Evolutionary conservation across 305 asterid genomes (phyloP).

Genomic region (Plantago coronopus): DNA sequence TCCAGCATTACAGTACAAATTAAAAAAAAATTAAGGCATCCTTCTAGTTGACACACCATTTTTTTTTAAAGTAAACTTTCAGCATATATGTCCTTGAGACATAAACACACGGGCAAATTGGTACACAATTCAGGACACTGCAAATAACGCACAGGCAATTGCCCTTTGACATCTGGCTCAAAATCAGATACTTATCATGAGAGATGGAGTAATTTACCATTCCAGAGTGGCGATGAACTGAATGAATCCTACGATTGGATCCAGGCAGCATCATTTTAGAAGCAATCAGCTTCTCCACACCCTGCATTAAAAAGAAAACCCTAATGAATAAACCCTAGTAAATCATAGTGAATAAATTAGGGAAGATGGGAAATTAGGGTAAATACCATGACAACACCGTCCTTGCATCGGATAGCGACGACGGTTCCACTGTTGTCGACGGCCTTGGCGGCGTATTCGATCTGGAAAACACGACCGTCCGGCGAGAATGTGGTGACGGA

Average conservation of each 20-base stretch:
- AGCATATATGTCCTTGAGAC: neutral
- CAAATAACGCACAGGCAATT: neutral
- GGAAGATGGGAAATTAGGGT: neutral
- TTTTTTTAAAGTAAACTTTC: too few species aligned
- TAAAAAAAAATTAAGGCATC: too few species aligned
- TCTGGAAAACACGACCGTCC: conserved; percentile 97
- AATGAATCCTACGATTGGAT: conserved; percentile 86
- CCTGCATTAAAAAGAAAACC: conserved; percentile 38
- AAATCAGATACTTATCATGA: too few species aligned
- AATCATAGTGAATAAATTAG: neutral
- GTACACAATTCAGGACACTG: neutral
- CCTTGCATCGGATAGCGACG: conserved; percentile 95
- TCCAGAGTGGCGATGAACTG: conserved; percentile 93
- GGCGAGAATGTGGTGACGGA: conserved; percentile 99
- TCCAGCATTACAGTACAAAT: too few species aligned
- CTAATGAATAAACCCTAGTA: conserved; percentile 14
- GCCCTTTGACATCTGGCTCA: too few species aligned
- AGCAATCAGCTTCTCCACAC: conserved; percentile 96
- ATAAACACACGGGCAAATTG: neutral
- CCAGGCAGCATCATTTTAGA: conserved; percentile 95
- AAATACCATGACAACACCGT: conserved; percentile 77
- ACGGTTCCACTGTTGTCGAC: conserved; percentile 98
- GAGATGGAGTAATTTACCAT: conserved; percentile 41
- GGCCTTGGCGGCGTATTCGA: conserved; percentile 97
- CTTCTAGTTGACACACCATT: too few species aligned